These are phyloP conservation scores for Cystobasidium ongulense DNA, from an alignment of 768 basidiomycete species.

Conservation along the genomic window DNA sequence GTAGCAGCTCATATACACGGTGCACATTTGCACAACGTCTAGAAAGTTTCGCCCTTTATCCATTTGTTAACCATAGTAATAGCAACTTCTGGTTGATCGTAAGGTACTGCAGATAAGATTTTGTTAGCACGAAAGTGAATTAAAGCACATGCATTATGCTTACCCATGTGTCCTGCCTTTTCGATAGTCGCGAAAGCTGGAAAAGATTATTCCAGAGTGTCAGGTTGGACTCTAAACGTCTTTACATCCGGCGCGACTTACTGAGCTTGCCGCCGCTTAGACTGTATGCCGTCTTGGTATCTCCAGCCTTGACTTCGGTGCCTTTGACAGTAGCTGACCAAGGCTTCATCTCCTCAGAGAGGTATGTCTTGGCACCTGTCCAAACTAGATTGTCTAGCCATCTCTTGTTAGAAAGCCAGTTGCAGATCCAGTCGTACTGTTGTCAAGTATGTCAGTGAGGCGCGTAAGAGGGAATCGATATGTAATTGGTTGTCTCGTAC, in stretches of 20 bases:
- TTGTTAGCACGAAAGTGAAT: not conserved
- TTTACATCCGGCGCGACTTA: too few relatives aligned
- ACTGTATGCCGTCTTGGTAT: slow-evolving; percentile 18
- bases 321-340: slow-evolving; percentile 15
- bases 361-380: not conserved
- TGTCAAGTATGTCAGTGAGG: not conserved
- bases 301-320: slow-evolving; percentile 8
- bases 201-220: too few relatives aligned
- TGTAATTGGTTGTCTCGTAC: not conserved
- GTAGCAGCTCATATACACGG: too few relatives aligned
- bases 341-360: slow-evolving; percentile 20
- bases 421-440: slow-evolving; percentile 28
- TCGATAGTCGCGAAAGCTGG: slow-evolving; percentile 27
- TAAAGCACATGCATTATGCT: not conserved
- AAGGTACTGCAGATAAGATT: slow-evolving; percentile 15
- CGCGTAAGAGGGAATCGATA: not conserved
- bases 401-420: slow-evolving; percentile 12
- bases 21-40: not conserved
- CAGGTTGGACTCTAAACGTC: too few relatives aligned
- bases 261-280: slow-evolving; percentile 24
- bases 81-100: slow-evolving; percentile 29
- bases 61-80: slow-evolving; percentile 15
- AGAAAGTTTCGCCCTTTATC: not conserved
- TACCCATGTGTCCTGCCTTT: slow-evolving; percentile 23
- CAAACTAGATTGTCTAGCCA: slow-evolving; percentile 19